Evolutionary conservation across 2,329 filamentous ascomycete genomes (phyloP).

Genomic region (Colletotrichum graminicola): DNA sequence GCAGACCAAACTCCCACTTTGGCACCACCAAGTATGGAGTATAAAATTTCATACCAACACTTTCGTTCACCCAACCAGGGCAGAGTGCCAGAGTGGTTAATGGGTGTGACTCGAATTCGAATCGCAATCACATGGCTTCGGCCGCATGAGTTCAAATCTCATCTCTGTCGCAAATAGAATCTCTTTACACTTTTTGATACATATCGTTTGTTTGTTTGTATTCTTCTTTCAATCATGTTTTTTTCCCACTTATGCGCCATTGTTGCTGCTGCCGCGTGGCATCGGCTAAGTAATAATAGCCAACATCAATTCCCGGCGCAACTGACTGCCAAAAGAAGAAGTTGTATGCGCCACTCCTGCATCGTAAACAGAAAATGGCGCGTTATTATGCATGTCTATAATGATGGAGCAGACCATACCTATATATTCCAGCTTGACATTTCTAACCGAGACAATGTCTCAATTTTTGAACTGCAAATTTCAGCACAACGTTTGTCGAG

Average conservation of each 20-base stretch:
- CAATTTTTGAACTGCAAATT: too few relatives aligned
- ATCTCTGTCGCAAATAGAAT: conserved; percentile 25
- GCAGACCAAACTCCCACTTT: neutral
- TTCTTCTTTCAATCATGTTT: neutral
- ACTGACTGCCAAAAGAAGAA: neutral
- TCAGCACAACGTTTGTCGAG: neutral
- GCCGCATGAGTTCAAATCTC: conserved; percentile 39
- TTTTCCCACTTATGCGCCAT: neutral
- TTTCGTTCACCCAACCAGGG: neutral
- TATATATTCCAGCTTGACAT: neutral
- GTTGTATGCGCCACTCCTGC: conserved; percentile 1
- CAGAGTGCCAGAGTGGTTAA: conserved; percentile 39
- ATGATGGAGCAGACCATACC: too few relatives aligned
- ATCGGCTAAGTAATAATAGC: neutral
- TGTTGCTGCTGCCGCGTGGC: neutral
- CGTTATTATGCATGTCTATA: rapidly evolving
- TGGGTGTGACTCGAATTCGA: conserved; percentile 38
- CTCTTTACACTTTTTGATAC: neutral
- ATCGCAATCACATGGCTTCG: conserved; percentile 37
- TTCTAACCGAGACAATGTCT: neutral
- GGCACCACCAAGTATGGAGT: too few relatives aligned
- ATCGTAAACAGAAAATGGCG: neutral
- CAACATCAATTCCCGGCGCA: neutral
- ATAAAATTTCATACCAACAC: rapidly evolving
- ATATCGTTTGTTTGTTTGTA: neutral